A percentile compares a stretch with the other conserved stretches of the same genome.
phyloP scores from a whole-genome alignment of 2,329 filamentous ascomycete species.

The Colletotrichum sp. region DNA sequence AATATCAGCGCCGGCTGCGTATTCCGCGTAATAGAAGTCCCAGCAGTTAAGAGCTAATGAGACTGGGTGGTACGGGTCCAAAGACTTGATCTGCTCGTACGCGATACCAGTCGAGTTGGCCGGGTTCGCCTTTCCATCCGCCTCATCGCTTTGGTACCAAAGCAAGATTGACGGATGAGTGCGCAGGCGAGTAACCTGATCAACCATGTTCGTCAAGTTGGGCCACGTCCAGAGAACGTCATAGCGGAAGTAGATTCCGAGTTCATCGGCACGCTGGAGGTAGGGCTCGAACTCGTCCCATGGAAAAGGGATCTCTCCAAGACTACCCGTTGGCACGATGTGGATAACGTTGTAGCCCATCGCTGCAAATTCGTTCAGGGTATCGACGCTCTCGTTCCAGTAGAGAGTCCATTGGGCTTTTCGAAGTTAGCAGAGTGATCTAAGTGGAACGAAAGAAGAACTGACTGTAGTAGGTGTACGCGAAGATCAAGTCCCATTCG shows the following conservation, averaged over 20 bases:
- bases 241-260: conserved; percentile 30
- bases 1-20: conserved; percentile 60
- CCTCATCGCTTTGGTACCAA: conserved; percentile 19
- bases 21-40: conserved; percentile 63
- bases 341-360: conserved; percentile 47
- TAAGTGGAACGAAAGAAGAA: conserved; percentile 33
- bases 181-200: conserved; percentile 11
- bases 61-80: conserved; percentile 67
- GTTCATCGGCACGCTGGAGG: conserved; percentile 37
- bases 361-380: conserved; percentile 36
- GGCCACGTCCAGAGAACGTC: conserved; percentile 19
- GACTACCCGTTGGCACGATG: conserved; percentile 11
- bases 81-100: conserved; percentile 46
- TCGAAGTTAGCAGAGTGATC: conserved; percentile 23
- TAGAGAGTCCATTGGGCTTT: conserved; percentile 42
- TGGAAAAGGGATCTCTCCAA: conserved; percentile 13
- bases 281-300: conserved; percentile 17
- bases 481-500: conserved; percentile 37
- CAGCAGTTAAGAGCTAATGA: conserved; percentile 64
- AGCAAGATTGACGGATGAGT: conserved; percentile 11
- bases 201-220: conserved; percentile 2
- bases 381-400: conserved; percentile 36
- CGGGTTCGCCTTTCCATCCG: conserved; percentile 37
- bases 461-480: conserved; percentile 48
- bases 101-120: conserved; percentile 48